Evolutionary conservation across 768 basidiomycete genomes (phyloP).

Genomic region (button mushroom (Agaricus bisporus)): DNA sequence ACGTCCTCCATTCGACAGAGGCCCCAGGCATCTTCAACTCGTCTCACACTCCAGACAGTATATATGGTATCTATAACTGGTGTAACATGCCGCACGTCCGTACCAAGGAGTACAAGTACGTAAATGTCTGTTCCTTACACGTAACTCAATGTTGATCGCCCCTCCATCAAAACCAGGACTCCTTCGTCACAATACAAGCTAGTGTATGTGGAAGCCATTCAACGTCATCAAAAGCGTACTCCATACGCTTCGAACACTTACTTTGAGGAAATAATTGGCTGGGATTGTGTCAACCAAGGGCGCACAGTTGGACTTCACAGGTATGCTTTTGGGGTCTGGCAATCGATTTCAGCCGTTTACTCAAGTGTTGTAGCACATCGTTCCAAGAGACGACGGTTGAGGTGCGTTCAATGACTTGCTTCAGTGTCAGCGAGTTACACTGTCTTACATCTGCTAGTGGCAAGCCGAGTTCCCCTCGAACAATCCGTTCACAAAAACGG

Average conservation of each 20-base stretch:
- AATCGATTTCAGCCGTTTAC: neutral
- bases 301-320: conserved; percentile 27
- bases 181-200: conserved; percentile 30
- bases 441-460: conserved; percentile 27
- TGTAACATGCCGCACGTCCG: conserved; percentile 53
- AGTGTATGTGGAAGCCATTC: conserved; percentile 46
- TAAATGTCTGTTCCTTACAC: neutral
- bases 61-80: conserved; percentile 45
- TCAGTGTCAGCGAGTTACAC: neutral
- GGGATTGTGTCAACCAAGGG: conserved; percentile 38
- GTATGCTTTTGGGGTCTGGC: conserved; percentile 14
- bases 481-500: conserved; percentile 37
- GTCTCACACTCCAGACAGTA: conserved; percentile 29
- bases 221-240: conserved; percentile 48
- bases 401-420: neutral
- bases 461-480: conserved; percentile 28
- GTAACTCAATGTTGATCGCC: neutral
- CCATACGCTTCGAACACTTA: conserved; percentile 47
- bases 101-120: conserved; percentile 37
- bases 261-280: conserved; percentile 39
- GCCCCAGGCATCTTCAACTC: conserved; percentile 42
- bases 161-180: conserved; percentile 18
- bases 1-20: conserved; percentile 33
- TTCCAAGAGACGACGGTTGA: neutral
- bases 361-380: neutral